Conservation (phyloP, 495 filamentous ascomycete genomes). For the Penicillium coffeae region DNA sequence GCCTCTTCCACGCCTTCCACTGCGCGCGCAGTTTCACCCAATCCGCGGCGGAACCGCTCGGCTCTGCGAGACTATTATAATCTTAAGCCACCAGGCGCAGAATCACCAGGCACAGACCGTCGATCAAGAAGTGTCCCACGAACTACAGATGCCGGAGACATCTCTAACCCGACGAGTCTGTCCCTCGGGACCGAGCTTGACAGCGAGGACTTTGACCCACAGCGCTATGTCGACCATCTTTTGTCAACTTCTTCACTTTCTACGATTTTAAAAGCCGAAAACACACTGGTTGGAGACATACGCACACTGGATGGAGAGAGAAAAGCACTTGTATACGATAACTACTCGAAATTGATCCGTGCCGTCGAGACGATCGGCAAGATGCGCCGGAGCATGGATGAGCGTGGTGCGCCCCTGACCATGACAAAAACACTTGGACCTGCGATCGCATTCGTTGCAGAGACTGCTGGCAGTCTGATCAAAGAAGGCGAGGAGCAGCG, state of each 20-base stretch:
- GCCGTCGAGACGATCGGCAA: slow-evolving; percentile 93
- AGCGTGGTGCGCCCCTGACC: slow-evolving; percentile 42
- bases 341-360: slow-evolving; percentile 91
- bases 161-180: slow-evolving; percentile 29
- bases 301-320: slow-evolving; percentile 88
- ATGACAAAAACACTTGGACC: slow-evolving; percentile 64
- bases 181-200: slow-evolving; percentile 44
- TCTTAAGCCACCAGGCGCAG: slow-evolving; percentile 56
- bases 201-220: slow-evolving; percentile 42
- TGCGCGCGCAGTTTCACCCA: slow-evolving; percentile 46
- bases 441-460: slow-evolving; percentile 77
- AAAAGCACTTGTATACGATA: slow-evolving; percentile 96
- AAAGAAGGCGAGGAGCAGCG: slow-evolving; percentile 44
- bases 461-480: slow-evolving; percentile 66
- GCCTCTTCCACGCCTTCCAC: slow-evolving; percentile 45
- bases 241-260: slow-evolving; percentile 55
- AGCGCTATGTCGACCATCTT: slow-evolving; percentile 43
- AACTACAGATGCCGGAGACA: slow-evolving; percentile 36
- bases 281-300: slow-evolving; percentile 63
- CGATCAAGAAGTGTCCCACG: slow-evolving; percentile 39
- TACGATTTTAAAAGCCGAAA: slow-evolving; percentile 58
- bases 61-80: slow-evolving; percentile 95
- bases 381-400: slow-evolving; percentile 50
- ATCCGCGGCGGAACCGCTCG: slow-evolving; percentile 64
- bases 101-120: slow-evolving; percentile 11